Evolutionary conservation across 768 basidiomycete genomes (phyloP).

Genomic region (Butyriboletus loyo): DNA sequence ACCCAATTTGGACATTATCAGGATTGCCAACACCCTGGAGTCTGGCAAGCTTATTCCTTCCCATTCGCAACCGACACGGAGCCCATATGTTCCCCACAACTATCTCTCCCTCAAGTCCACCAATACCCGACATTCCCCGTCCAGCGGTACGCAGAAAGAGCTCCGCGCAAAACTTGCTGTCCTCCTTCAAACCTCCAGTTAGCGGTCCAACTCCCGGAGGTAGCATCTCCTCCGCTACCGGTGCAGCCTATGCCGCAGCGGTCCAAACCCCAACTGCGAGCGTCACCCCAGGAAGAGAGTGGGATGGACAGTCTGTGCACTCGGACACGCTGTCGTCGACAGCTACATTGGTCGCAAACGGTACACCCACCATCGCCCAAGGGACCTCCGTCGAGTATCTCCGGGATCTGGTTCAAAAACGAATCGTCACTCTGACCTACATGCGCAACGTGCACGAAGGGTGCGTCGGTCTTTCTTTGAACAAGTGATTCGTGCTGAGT

Average conservation of each 20-base stretch:
- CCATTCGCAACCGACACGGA: slow-evolving; percentile 3
- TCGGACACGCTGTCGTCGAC: slow-evolving; percentile 43
- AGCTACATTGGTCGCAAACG: slow-evolving; percentile 36
- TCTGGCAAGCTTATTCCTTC: background rate
- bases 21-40: background rate
- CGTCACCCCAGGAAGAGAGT: slow-evolving; percentile 50
- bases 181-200: slow-evolving; percentile 55
- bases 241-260: slow-evolving; percentile 38
- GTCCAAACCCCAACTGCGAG: slow-evolving; percentile 38
- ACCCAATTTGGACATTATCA: slow-evolving; percentile 19
- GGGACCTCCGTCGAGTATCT: slow-evolving; percentile 78
- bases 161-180: slow-evolving; percentile 79
- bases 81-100: slow-evolving; percentile 19
- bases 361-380: slow-evolving; percentile 37
- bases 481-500: background rate
- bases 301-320: slow-evolving; percentile 69
- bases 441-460: slow-evolving; percentile 84
- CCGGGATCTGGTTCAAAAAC: slow-evolving; percentile 76
- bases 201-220: slow-evolving; percentile 28
- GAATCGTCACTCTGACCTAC: slow-evolving; percentile 83
- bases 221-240: slow-evolving; percentile 34
- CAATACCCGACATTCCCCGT: slow-evolving; percentile 36
- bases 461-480: slow-evolving; percentile 40
- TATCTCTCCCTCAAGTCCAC: slow-evolving; percentile 21
- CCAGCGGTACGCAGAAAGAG: slow-evolving; percentile 81